phyloP scores from a whole-genome alignment of 306 rosid genomes.

The Vigna hirtella region DNA sequence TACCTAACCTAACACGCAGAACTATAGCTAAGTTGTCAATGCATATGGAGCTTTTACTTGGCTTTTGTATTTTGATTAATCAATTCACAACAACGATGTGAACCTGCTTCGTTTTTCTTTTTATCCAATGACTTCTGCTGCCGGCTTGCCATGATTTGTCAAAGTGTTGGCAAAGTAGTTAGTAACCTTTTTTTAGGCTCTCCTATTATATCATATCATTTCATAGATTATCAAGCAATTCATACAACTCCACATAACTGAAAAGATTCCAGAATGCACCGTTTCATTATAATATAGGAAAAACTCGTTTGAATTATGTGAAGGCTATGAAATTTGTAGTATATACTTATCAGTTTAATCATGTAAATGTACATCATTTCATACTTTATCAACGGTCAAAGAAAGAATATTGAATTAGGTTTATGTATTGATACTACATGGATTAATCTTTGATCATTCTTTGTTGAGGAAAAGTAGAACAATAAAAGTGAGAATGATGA shows the following conservation, averaged over 20 bases:
- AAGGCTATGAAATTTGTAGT: too few species aligned
- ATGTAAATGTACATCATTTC: too few species aligned
- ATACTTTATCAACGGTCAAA: too few species aligned
- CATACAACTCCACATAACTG: not conserved
- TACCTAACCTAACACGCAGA: conserved; percentile 32
- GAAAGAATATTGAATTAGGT: too few species aligned
- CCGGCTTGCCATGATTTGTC: conserved; percentile 31
- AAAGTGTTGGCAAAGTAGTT: conserved; percentile 37
- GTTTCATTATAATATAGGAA: not conserved
- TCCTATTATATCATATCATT: not conserved
- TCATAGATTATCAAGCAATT: not conserved
- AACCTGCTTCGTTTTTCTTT: conserved; percentile 24
- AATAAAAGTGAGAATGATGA: too few species aligned
- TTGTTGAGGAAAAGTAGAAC: too few species aligned
- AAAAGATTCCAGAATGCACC: not conserved
- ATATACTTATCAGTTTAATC: too few species aligned
- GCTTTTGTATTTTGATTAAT: conserved; percentile 23
- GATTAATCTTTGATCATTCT: too few species aligned
- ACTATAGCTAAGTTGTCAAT: not conserved
- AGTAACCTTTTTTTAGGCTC: conserved; percentile 15
- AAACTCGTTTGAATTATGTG: not conserved
- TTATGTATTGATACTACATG: too few species aligned
- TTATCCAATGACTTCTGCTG: conserved; percentile 20
- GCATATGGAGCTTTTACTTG: not conserved
- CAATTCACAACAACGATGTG: not conserved